Conservation (phyloP, 768 basidiomycete species). For the Rhizopogon vinicolor region DNA sequence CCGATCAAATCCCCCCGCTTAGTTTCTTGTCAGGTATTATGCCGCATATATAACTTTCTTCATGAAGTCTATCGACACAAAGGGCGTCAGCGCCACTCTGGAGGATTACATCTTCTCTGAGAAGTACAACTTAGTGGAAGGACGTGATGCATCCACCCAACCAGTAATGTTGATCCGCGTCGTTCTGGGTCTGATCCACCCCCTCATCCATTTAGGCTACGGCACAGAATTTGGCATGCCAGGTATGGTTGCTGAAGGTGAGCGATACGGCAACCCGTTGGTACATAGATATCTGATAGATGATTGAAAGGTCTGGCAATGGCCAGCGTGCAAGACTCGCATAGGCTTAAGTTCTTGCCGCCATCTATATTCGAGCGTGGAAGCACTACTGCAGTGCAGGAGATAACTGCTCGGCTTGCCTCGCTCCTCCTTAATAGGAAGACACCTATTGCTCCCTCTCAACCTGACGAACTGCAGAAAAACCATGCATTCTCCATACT, state of each 20-base stretch:
- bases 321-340: slow-evolving; percentile 24
- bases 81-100: slow-evolving; percentile 11
- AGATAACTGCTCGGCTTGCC: no score
- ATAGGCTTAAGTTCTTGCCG: slow-evolving; percentile 29
- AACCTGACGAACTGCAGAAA: slow-evolving; percentile 36
- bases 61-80: slow-evolving; percentile 8
- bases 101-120: slow-evolving; percentile 27
- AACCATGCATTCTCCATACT: slow-evolving; percentile 42
- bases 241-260: slow-evolving; percentile 62
- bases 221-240: slow-evolving; percentile 60
- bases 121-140: slow-evolving; percentile 16
- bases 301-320: slow-evolving; percentile 18
- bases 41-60: slow-evolving; percentile 22
- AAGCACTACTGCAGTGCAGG: background rate
- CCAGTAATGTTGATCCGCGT: slow-evolving; percentile 54
- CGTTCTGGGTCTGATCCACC: slow-evolving; percentile 47
- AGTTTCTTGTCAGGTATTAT: slow-evolving; percentile 16
- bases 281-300: background rate
- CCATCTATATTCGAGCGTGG: slow-evolving; percentile 5
- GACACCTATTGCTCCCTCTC: slow-evolving; percentile 11
- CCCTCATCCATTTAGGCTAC: slow-evolving; percentile 58
- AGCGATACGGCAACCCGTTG: background rate
- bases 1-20: background rate
- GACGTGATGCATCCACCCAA: slow-evolving; percentile 16
- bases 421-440: slow-evolving; percentile 3